These are phyloP conservation scores for Suillus paluster DNA, from an alignment of 768 basidiomycete genomes.

Conservation along the genomic window DNA sequence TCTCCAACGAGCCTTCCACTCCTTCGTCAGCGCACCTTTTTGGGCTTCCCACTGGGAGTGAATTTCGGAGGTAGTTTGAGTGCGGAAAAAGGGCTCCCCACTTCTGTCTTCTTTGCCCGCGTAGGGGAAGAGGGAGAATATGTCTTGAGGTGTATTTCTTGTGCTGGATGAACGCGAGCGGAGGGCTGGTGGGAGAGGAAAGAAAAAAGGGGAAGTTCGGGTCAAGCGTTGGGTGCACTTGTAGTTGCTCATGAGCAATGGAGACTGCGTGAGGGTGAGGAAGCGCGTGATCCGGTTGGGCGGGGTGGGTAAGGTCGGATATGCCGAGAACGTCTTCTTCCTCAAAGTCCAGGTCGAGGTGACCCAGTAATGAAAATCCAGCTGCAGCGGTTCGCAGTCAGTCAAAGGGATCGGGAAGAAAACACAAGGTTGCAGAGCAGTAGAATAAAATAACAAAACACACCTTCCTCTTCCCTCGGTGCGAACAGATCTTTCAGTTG, in stretches of 20 bases:
- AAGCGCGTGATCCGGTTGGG: constrained; percentile 8
- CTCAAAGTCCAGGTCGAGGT: constrained; percentile 76
- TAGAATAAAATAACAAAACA: constrained; percentile 15
- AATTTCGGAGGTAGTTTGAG: constrained; percentile 50
- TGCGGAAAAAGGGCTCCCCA: constrained; percentile 42
- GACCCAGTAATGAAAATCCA: constrained; percentile 76
- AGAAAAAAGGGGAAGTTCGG: constrained; percentile 64
- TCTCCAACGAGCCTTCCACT: constrained; percentile 78
- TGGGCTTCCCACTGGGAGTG: constrained; percentile 71
- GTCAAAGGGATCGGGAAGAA: background rate
- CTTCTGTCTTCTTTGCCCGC: constrained; percentile 49
- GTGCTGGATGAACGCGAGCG: constrained; percentile 21
- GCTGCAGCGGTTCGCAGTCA: constrained; percentile 35
- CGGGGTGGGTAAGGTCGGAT: constrained; percentile 26
- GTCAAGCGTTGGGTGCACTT: constrained; percentile 46
- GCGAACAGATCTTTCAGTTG: constrained; percentile 78
- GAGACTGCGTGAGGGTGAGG: constrained; percentile 6
- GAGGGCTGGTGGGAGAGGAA: constrained; percentile 48
- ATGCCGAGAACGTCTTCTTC: constrained; percentile 53
- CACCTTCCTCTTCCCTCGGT: constrained; percentile 68
- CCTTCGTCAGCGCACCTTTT: constrained; percentile 67
- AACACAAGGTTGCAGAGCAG: background rate
- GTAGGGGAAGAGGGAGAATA: constrained; percentile 30
- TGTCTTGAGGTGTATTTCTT: constrained; percentile 22
- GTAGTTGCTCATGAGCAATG: constrained; percentile 11